phyloP scores from a whole-genome alignment of 257 asterid species.

The Misopates orontium region DNA sequence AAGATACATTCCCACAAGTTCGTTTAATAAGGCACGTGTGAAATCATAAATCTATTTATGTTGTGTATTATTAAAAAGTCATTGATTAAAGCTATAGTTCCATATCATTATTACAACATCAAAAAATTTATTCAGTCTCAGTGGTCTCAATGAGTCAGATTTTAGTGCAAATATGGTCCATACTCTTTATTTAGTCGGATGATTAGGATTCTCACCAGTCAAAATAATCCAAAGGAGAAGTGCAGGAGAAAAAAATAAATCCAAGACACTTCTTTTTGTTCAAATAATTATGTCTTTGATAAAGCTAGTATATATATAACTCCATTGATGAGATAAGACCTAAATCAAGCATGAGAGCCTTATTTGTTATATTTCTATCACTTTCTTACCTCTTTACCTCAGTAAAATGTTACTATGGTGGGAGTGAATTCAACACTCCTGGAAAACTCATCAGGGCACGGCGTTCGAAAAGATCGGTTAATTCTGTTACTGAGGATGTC shows the following conservation, averaged over 20 bases:
- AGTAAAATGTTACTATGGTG: slow-evolving; percentile 21
- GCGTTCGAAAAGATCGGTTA: background rate
- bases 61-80: too few species aligned
- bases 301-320: too few species aligned
- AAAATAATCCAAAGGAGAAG: background rate
- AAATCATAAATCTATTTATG: too few species aligned
- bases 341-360: slow-evolving; percentile 20
- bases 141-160: too few species aligned
- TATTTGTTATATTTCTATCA: background rate
- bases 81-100: too few species aligned
- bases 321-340: background rate
- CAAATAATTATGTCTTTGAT: too few species aligned
- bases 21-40: too few species aligned
- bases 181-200: too few species aligned
- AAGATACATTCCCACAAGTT: too few species aligned
- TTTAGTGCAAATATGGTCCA: too few species aligned
- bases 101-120: too few species aligned
- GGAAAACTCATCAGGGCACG: slow-evolving; percentile 3
- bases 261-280: background rate
- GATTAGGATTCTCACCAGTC: background rate
- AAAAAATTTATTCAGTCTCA: too few species aligned
- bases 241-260: background rate
- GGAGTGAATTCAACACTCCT: background rate
- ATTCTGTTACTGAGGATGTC: background rate
- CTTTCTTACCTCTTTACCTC: slow-evolving; percentile 11